A percentile compares a stretch with the other conserved stretches of the same genome.
These are phyloP conservation scores for Ceratorhiza oryzae-sativae DNA, from an alignment of 1,284 basidiomycete genomes.

Conservation along the genomic window DNA sequence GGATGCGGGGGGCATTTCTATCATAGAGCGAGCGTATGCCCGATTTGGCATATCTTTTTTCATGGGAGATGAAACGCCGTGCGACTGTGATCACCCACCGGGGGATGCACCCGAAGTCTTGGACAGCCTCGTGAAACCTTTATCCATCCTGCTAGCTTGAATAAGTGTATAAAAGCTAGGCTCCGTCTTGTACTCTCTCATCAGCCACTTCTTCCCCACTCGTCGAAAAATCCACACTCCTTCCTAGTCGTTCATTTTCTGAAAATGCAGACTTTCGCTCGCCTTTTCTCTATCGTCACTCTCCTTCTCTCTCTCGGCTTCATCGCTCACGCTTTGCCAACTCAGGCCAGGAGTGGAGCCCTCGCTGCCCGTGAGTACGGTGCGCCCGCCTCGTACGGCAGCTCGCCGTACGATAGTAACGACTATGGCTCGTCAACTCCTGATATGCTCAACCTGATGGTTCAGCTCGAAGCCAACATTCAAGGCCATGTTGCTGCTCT, in stretches of 20 bases:
- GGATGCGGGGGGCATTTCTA: neutral
- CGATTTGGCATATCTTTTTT: neutral
- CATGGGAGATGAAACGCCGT: neutral
- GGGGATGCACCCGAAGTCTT: neutral
- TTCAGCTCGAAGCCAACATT: neutral
- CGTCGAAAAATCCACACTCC: conserved; percentile 2
- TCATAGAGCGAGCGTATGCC: neutral
- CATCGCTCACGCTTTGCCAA: conserved; percentile 12
- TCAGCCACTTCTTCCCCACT: neutral
- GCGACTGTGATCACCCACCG: neutral
- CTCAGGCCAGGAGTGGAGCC: neutral
- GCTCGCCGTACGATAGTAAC: neutral
- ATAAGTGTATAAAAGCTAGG: neutral
- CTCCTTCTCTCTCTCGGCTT: conserved; percentile 5
- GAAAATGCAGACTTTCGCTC: conserved; percentile 10
- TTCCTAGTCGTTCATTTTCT: conserved; percentile 1
- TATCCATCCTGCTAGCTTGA: neutral
- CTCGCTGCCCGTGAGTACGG: conserved; percentile 17
- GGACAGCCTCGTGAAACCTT: neutral
- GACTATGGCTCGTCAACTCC: neutral
- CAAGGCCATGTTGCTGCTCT: neutral
- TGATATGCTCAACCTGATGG: neutral
- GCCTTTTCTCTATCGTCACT: conserved; percentile 20
- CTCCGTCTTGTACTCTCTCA: neutral
- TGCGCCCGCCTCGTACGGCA: neutral